Base-by-base conservation (phyloP, 2,329 filamentous ascomycete genomes). In the Pseudocercospora ulei region DNA sequence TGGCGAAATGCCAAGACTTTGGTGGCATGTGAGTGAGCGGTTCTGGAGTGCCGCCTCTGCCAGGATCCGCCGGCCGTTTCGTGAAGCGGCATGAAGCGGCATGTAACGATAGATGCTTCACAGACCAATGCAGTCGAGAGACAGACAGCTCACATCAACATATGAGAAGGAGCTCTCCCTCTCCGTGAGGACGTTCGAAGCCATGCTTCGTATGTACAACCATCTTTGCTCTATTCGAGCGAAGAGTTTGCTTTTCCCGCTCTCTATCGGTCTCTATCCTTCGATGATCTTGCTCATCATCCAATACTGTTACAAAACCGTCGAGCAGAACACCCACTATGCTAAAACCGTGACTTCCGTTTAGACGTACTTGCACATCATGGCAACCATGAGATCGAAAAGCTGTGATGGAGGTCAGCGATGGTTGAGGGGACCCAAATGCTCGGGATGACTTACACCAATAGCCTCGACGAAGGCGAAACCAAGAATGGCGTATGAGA, bases 391-490 rank as follows among this genome's bases (percentile, higher is more conserved):
- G 63, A 84, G 78, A 63, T 84, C 80, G 79, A 84, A 84, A 64
- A 84, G 78, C 51, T 55, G 47, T 29, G 3, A 16, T 16, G 17
- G 12, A 17, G 17, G 25, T 44, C 25, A 43, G 23, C n/a, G 7
- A 11, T 26, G 12, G 18, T 3, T 17, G 11, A n/a, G 16, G 5
- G 9, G 27, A 16, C 17, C 7, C 5, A 11, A 11, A 22, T 13
- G n/a, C n/a, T n/a, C n/a, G n/a, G 17, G 35, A n/a, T 25, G n/a
- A 49, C 48, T 44, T 50, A 52, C 46, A 80, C 80, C 81, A 60
- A 83, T 85, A 71, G 84, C 83, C 69, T 90, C 84, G 69, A 87
- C 83, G 80, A 90, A 90, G 65, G 83, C 84, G 73, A 90, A 90
- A 73, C 84, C 83, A 65, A 90, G 73, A 82, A 90, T 88, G 76